Evolutionary conservation across 2,329 filamentous ascomycete genomes (phyloP).

Genomic region (Fusarium anthophilum): DNA sequence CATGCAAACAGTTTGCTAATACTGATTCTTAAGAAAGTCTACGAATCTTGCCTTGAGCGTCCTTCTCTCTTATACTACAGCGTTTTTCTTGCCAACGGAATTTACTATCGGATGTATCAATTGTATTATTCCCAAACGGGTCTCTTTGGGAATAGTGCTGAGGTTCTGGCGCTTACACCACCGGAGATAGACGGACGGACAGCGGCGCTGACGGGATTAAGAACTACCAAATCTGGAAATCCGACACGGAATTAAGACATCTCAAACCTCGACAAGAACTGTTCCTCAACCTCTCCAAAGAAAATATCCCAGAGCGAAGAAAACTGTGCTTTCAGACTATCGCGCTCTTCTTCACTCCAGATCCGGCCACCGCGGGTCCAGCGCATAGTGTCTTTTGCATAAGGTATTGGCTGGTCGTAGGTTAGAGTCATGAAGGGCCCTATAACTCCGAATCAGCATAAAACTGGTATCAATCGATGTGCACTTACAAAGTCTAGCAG

Average conservation of each 20-base stretch:
- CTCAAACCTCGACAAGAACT: neutral
- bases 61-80: neutral
- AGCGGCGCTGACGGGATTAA: neutral
- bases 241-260: neutral
- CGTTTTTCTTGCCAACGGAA: neutral
- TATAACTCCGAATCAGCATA: fast-evolving
- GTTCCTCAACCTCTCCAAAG: neutral
- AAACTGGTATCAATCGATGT: fast-evolving
- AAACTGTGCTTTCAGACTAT: neutral
- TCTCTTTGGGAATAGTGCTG: neutral
- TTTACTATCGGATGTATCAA: neutral
- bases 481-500: neutral
- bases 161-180: neutral
- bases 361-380: neutral
- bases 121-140: neutral
- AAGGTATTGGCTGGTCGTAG: neutral
- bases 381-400: neutral
- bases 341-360: neutral
- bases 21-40: too few species aligned
- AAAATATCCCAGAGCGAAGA: neutral
- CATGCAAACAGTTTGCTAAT: too few species aligned
- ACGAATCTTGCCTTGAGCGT: too few species aligned
- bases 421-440: neutral
- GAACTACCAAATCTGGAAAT: neutral
- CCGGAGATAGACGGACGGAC: neutral